These are phyloP conservation scores for Paracorniculantispora psalliotae DNA, from an alignment of 2,329 filamentous ascomycete species.

Conservation along the genomic window DNA sequence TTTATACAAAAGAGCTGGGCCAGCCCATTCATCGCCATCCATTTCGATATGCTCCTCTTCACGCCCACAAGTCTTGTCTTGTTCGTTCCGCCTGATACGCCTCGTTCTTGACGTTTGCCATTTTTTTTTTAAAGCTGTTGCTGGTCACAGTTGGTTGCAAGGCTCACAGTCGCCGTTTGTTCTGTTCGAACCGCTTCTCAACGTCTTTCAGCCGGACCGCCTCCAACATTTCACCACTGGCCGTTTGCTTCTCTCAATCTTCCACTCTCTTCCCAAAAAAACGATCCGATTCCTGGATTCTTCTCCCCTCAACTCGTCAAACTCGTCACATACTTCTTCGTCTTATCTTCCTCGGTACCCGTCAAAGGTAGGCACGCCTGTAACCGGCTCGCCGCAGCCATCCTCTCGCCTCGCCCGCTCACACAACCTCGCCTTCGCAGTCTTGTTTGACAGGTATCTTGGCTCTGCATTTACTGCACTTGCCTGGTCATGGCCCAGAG, in stretches of 20 bases:
- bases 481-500: conserved; percentile 36
- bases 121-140: not conserved
- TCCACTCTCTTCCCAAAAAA: not conserved
- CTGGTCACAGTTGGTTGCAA: not conserved
- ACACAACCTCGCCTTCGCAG: not conserved
- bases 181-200: not conserved
- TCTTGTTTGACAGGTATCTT: conserved; percentile 1
- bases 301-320: not conserved
- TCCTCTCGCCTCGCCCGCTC: not conserved
- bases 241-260: not conserved
- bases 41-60: conserved; percentile 3
- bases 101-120: not conserved
- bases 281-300: not conserved
- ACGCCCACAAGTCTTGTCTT: not conserved
- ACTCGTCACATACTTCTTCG: not conserved
- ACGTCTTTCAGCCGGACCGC: not conserved
- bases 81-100: not conserved
- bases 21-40: conserved; percentile 17
- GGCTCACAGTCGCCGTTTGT: not conserved
- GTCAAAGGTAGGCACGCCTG: conserved; percentile 2
- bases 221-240: not conserved
- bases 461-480: not conserved
- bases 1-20: conserved; percentile 15
- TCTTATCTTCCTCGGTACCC: not conserved
- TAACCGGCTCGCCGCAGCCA: not conserved